phyloP scores from a whole-genome alignment of 176 grass and related monocot species.

The Pontederia crassipes region DNA sequence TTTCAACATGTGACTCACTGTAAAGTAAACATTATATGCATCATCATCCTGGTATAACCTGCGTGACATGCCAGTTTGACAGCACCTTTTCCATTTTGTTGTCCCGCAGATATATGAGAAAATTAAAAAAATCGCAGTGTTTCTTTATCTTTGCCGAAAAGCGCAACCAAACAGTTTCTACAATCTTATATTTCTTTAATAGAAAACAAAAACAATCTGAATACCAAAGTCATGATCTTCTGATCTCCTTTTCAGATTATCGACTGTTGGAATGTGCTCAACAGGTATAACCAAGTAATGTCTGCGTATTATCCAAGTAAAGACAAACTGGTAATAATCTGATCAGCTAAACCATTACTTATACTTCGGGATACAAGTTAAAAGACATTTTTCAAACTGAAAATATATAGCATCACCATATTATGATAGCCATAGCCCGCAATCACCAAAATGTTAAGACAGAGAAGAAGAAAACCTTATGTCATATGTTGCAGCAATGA shows the following conservation, averaged over 20 bases:
- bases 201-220: constrained; percentile 14
- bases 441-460: too few species aligned
- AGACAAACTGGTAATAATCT: too few species aligned
- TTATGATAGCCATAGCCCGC: too few species aligned
- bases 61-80: neutral
- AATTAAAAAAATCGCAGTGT: too few species aligned
- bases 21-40: constrained; percentile 11
- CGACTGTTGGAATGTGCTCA: constrained; percentile 66
- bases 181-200: neutral
- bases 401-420: too few species aligned
- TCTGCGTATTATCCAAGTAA: constrained; percentile 26
- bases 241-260: constrained; percentile 39
- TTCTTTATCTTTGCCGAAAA: too few species aligned
- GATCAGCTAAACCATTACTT: too few species aligned
- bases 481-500: too few species aligned
- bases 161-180: neutral
- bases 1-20: constrained; percentile 87
- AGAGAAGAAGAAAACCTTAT: too few species aligned
- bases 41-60: neutral
- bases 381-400: too few species aligned
- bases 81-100: neutral
- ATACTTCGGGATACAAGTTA: too few species aligned
- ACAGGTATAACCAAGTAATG: constrained; percentile 93
- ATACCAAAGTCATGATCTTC: constrained; percentile 70
- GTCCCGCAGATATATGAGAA: too few species aligned